These are phyloP conservation scores for Pleurotus citrinopileatus DNA, from an alignment of 768 basidiomycete species.

Conservation along the genomic window DNA sequence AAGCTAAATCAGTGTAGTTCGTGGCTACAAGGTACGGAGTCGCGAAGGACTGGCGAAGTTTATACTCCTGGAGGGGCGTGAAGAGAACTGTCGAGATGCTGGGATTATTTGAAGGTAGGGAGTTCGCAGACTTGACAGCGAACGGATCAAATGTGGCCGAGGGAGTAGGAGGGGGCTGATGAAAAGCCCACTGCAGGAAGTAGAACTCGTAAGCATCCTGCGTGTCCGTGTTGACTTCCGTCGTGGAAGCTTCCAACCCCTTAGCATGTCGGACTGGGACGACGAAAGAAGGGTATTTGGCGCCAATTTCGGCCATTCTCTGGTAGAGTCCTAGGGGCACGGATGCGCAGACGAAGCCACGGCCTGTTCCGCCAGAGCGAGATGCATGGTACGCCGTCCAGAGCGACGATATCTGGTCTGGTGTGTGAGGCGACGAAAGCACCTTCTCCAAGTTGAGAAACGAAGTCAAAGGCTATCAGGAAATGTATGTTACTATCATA, in stretches of 20 bases:
- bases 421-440: slow-evolving; percentile 62
- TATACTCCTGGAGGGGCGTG: slow-evolving; percentile 93
- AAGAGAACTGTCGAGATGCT: slow-evolving; percentile 78
- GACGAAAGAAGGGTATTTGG: slow-evolving; percentile 75
- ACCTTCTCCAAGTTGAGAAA: slow-evolving; percentile 79
- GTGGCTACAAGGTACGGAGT: slow-evolving; percentile 91
- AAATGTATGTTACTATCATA: slow-evolving; percentile 6
- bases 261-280: slow-evolving; percentile 68
- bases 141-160: slow-evolving; percentile 43
- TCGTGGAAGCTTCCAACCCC: slow-evolving; percentile 24
- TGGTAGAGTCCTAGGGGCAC: slow-evolving; percentile 72
- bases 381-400: slow-evolving; percentile 91
- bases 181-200: slow-evolving; percentile 88
- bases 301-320: slow-evolving; percentile 61
- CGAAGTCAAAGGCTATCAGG: slow-evolving; percentile 67
- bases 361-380: slow-evolving; percentile 75
- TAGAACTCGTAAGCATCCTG: slow-evolving; percentile 70
- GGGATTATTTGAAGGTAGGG: slow-evolving; percentile 36
- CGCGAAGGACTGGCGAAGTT: slow-evolving; percentile 76
- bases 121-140: slow-evolving; percentile 26
- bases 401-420: slow-evolving; percentile 72
- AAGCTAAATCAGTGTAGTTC: slow-evolving; percentile 85
- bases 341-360: slow-evolving; percentile 82
- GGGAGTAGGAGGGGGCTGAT: slow-evolving; percentile 65
- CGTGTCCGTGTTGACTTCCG: slow-evolving; percentile 28